Percentiles rank a stretch among this genome's conserved stretches.
These are phyloP conservation scores for Endocarpon pusillum DNA, from an alignment of 495 filamentous ascomycete genomes.

Conservation along the genomic window DNA sequence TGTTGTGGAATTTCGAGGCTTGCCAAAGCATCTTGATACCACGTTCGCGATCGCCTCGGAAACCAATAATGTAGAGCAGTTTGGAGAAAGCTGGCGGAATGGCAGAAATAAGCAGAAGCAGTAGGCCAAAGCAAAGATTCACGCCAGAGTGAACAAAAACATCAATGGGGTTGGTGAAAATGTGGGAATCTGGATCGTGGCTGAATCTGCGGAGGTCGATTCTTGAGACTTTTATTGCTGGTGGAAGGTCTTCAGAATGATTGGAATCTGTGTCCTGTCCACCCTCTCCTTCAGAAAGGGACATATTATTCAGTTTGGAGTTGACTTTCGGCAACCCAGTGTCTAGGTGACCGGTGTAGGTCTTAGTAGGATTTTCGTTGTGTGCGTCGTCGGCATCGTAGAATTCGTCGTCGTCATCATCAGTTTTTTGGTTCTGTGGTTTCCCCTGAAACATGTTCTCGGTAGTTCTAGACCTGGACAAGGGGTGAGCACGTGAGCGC, in stretches of 20 bases:
- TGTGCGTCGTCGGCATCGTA: conserved; percentile 25
- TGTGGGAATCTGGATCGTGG: conserved; percentile 32
- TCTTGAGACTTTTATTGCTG: neutral
- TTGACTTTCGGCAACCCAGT: too few species aligned
- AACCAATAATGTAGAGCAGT: conserved; percentile 77
- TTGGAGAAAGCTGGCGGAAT: conserved; percentile 77
- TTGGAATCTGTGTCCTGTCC: neutral
- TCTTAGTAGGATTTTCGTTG: conserved; percentile 6
- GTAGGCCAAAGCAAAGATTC: conserved; percentile 75
- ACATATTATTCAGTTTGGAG: conserved; percentile 1
- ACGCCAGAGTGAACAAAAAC: conserved; percentile 76
- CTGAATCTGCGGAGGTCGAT: too few species aligned
- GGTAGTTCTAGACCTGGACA: too few species aligned
- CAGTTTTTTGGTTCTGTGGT: conserved; percentile 9
- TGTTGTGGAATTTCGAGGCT: conserved; percentile 67
- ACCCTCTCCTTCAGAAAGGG: conserved; percentile 4
- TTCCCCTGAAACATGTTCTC: neutral
- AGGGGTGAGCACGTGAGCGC: too few species aligned
- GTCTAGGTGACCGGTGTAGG: conserved; percentile 20
- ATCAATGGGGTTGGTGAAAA: conserved; percentile 56
- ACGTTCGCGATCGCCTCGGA: conserved; percentile 73
- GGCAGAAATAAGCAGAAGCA: conserved; percentile 74
- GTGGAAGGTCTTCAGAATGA: neutral
- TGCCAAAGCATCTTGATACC: conserved; percentile 85
- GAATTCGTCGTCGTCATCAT: conserved; percentile 25